Evolutionary conservation across 2,329 filamentous ascomycete genomes (phyloP).

Genomic region (Fusarium falciforme): DNA sequence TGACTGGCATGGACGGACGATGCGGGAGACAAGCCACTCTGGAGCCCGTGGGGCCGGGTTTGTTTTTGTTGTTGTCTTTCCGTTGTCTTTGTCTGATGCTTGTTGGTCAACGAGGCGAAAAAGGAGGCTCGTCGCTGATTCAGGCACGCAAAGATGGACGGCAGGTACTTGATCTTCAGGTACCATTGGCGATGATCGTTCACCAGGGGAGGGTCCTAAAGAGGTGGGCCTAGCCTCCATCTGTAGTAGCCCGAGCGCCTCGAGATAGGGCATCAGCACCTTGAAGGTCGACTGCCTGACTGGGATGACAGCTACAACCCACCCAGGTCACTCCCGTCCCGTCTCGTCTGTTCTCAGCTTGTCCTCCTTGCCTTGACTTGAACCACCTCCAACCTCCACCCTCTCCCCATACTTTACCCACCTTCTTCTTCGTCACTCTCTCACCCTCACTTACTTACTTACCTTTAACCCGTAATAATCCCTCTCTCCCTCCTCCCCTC

Average conservation of each 20-base stretch:
- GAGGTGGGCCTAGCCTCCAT: neutral
- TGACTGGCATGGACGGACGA: slow-evolving; percentile 19
- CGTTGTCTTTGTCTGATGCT: neutral
- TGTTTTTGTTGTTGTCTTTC: neutral
- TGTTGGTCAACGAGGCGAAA: neutral
- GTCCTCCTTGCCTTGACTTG: slow-evolving; percentile 18
- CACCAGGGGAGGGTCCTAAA: neutral
- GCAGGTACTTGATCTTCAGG: slow-evolving; percentile 32
- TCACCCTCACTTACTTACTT: slow-evolving; percentile 12
- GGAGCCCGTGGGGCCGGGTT: slow-evolving; percentile 12
- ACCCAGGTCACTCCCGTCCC: slow-evolving; percentile 16
- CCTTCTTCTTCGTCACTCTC: slow-evolving; percentile 25
- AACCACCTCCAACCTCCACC: slow-evolving; percentile 20
- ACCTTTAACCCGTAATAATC: slow-evolving; percentile 34
- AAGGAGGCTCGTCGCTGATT: slow-evolving; percentile 8
- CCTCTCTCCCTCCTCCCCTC: slow-evolving; percentile 18
- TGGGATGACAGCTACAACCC: slow-evolving; percentile 16
- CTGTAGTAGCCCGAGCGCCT: slow-evolving; percentile 2
- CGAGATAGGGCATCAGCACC: slow-evolving; percentile 10
- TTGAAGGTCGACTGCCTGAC: slow-evolving; percentile 25
- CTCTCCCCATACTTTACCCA: slow-evolving; percentile 23
- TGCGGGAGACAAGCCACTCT: slow-evolving; percentile 18
- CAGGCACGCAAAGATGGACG: neutral
- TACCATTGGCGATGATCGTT: slow-evolving; percentile 23
- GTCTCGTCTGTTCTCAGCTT: neutral